phyloP scores from a whole-genome alignment of 495 filamentous ascomycete genomes.

The Xylaria intraflava region DNA sequence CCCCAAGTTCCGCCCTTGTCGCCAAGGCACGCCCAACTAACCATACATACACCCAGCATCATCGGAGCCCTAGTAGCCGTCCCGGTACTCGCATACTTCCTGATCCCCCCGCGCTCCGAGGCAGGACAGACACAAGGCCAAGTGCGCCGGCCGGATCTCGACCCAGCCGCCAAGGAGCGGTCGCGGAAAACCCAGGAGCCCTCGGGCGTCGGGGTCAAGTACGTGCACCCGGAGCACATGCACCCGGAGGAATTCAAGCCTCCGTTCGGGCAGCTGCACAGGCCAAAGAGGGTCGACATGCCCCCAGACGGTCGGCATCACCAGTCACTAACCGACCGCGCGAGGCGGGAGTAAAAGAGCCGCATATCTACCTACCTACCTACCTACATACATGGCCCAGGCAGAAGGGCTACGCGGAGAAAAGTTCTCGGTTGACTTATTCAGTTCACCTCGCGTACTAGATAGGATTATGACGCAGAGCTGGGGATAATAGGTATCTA shows the following conservation, averaged over 20 bases:
- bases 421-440: no score
- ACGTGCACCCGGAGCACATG: conserved; percentile 10
- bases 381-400: no score
- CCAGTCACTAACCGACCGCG: conserved; percentile 3
- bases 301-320: conserved; percentile 12
- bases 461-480: no score
- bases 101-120: not conserved
- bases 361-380: no score
- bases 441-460: no score
- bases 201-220: not conserved
- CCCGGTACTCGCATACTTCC: conserved; percentile 6
- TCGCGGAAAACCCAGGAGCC: not conserved
- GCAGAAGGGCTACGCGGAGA: no score
- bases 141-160: not conserved
- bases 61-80: not conserved
- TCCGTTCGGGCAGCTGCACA: conserved; percentile 9
- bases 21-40: no score
- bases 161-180: not conserved
- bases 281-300: conserved; percentile 11
- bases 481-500: no score
- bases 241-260: conserved; percentile 12
- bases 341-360: not conserved
- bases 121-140: not conserved
- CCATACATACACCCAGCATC: conserved; percentile 2
- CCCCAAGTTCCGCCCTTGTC: not conserved